Base-by-base conservation (phyloP, 148 eudicot species). In the Amaranthus cruentus region DNA sequence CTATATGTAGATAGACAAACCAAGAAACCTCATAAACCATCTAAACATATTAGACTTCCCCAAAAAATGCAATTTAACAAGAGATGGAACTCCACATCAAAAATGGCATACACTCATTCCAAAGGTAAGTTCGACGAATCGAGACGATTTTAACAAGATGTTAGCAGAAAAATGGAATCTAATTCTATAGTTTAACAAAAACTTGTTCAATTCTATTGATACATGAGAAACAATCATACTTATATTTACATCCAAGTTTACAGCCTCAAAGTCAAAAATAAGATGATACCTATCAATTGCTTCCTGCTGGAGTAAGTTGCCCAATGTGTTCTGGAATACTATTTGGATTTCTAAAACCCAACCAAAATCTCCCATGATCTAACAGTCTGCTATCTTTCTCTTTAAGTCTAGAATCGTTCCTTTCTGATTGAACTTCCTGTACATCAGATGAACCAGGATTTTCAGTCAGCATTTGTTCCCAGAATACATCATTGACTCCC, bases 401-500 rank as follows among this genome's bases (percentile, higher is more conserved):
- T 78, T 65, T 85, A 44, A 75, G 74, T 18, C 71, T 82, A 3
- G 73, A 38, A 59, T 83, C 85, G 82, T 84, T 87, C 73, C 79
- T 85, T 52, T 75, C 89, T n/a, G 82, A 81, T 55, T 85, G 87
- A 64, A 74, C 87, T 78, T 89, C 90, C 70, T 80, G 74, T 7
- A 81, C 79, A 49, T 79, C 82, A 28, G 83, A 69, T 7, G 98
- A 84, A 73, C 91, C 98, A 11, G 91, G 96, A 84, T 84, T 90
- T 76, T 93, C 98, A 5, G 94, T 88, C 87, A 93, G 77, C 78
- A 93, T 89, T 50, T 90, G 93, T 62, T 88, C 91, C 96, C 96
- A 93, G 57, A 93, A 93, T 9, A 80, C 82, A 76, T 93, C 96
- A 71, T 93, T 93, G 49, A 81, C 98, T 68, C 90, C 83, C 12